Conservation (phyloP, 1,284 basidiomycete genomes). For the Fomitopsis pinicola region DNA sequence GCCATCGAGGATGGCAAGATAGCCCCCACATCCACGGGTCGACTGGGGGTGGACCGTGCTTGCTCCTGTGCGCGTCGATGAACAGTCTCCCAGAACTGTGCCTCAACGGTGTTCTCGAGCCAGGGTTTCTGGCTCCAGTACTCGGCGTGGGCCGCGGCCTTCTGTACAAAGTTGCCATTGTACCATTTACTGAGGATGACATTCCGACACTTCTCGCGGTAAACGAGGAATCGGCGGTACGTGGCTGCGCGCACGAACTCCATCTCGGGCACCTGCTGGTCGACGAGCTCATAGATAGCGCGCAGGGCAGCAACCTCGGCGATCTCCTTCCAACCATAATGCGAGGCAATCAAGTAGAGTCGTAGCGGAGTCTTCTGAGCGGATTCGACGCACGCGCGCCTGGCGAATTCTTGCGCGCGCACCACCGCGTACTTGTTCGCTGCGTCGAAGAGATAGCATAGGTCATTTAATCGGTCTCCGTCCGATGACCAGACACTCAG, state of each 20-base stretch:
- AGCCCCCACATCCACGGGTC: too few species aligned
- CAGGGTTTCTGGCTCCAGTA: not conserved
- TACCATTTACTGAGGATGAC: not conserved
- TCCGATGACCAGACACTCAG: not conserved
- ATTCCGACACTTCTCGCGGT: not conserved
- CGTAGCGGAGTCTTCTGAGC: not conserved
- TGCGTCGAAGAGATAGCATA: not conserved
- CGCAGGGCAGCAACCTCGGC: constrained; percentile 6
- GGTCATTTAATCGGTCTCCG: not conserved
- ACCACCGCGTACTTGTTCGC: constrained; percentile 3
- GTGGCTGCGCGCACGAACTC: constrained; percentile 7
- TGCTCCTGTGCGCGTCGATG: not conserved
- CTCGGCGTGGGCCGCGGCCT: not conserved
- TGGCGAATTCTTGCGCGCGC: not conserved
- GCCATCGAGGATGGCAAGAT: too few species aligned
- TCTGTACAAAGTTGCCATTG: not conserved
- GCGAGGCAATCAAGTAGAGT: constrained; percentile 9
- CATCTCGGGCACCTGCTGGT: constrained; percentile 9
- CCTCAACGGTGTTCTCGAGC: not conserved
- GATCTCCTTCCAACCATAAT: not conserved
- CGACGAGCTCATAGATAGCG: constrained; percentile 1
- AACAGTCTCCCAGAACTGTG: not conserved
- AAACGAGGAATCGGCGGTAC: constrained; percentile 13
- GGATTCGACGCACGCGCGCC: not conserved
- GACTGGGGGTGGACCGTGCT: too few species aligned